phyloP scores from a whole-genome alignment of 1,139 yeast genomes.

The Hyphopichia khmerensis region DNA sequence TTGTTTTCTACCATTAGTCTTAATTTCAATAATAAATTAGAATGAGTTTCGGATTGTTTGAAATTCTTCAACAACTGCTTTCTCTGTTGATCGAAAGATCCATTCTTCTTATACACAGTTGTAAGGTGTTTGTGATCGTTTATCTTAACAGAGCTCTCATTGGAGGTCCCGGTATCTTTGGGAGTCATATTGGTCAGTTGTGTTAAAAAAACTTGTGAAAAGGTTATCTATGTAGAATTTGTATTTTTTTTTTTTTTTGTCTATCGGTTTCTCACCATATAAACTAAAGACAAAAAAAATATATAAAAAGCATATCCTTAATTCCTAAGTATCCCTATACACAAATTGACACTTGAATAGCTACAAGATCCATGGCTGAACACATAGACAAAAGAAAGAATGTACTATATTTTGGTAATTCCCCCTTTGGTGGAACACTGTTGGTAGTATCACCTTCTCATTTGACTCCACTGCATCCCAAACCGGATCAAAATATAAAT shows the following conservation, averaged over 20 bases:
- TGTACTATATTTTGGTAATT: background rate
- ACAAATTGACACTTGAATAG: too few relatives aligned
- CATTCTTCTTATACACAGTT: slow-evolving; percentile 48
- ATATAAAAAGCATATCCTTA: too few relatives aligned
- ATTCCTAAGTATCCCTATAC: too few relatives aligned
- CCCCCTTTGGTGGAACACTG: background rate
- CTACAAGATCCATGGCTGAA: background rate
- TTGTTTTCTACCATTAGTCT: slow-evolving; percentile 46
- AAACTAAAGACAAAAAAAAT: too few relatives aligned
- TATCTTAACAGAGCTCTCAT: slow-evolving; percentile 3
- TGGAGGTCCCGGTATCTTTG: background rate
- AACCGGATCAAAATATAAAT: background rate
- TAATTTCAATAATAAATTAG: slow-evolving; percentile 41
- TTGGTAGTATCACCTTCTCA: background rate
- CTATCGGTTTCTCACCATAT: too few relatives aligned
- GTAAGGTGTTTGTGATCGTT: slow-evolving; percentile 42
- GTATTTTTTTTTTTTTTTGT: background rate
- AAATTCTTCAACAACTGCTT: slow-evolving; percentile 44
- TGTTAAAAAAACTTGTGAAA: background rate
- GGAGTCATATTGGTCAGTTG: background rate
- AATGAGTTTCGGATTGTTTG: slow-evolving; percentile 41
- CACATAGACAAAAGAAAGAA: background rate
- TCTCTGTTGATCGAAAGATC: slow-evolving; percentile 50
- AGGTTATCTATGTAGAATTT: too few relatives aligned
- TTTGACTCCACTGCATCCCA: background rate